Conservation (phyloP, 345 rosid genomes). For the Euphorbia peplus region DNA sequence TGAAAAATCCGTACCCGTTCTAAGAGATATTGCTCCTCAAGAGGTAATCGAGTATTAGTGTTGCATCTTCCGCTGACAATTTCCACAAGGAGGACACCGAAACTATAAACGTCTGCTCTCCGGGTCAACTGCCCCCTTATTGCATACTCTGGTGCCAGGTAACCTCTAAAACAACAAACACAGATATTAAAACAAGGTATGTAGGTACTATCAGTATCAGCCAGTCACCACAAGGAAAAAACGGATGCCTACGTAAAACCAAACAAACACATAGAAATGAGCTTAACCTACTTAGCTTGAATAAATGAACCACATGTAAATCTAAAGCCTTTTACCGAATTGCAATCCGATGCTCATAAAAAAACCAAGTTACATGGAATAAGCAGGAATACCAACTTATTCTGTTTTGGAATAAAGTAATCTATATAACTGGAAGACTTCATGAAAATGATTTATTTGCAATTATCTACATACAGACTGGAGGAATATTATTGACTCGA, state of each 20-base stretch:
- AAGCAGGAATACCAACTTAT: background rate
- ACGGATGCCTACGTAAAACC: background rate
- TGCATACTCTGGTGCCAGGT: slow-evolving; percentile 97
- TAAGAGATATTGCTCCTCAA: slow-evolving; percentile 73
- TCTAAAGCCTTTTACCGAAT: background rate
- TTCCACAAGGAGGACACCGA: slow-evolving; percentile 87
- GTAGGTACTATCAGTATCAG: background rate
- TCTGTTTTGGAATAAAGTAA: background rate
- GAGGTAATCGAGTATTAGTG: slow-evolving; percentile 65
- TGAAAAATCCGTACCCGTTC: slow-evolving; percentile 61
- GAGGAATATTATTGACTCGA: background rate
- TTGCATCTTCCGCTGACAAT: slow-evolving; percentile 86
- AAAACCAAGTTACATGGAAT: background rate
- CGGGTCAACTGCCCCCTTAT: slow-evolving; percentile 84
- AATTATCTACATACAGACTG: background rate
- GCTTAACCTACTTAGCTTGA: background rate
- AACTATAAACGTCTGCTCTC: slow-evolving; percentile 92
- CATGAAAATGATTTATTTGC: background rate
- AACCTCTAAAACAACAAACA: slow-evolving; percentile 56
- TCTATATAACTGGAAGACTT: background rate
- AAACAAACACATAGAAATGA: background rate
- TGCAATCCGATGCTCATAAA: slow-evolving; percentile 1
- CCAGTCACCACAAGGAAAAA: background rate
- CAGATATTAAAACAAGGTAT: slow-evolving; percentile 10
- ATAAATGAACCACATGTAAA: background rate